phyloP scores from a whole-genome alignment of 2,329 filamentous ascomycete genomes.

The Penicillium italicum region DNA sequence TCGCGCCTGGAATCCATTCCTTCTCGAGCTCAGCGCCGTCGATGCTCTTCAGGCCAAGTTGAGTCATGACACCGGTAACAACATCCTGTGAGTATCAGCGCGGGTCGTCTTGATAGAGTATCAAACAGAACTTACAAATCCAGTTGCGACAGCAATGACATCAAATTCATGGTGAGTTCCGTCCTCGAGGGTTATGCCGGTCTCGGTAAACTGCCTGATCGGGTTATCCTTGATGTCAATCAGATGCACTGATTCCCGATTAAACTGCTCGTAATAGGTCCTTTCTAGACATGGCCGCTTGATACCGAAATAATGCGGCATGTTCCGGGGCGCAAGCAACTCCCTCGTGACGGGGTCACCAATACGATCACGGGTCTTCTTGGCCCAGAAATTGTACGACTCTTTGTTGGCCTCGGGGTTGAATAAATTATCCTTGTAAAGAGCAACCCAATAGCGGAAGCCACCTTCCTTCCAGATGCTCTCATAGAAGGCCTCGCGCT shows the following conservation, averaged over 20 bases:
- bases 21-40: slow-evolving; percentile 32
- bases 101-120: not conserved
- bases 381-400: slow-evolving; percentile 55
- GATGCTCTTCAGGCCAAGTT: slow-evolving; percentile 39
- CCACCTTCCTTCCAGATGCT: slow-evolving; percentile 51
- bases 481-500: slow-evolving; percentile 52
- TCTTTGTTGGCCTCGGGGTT: slow-evolving; percentile 51
- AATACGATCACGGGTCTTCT: slow-evolving; percentile 51
- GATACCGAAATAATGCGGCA: slow-evolving; percentile 54
- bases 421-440: slow-evolving; percentile 53
- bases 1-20: slow-evolving; percentile 38
- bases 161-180: slow-evolving; percentile 41
- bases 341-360: slow-evolving; percentile 49
- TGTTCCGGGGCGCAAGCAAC: slow-evolving; percentile 51
- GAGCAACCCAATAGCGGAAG: slow-evolving; percentile 53
- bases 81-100: slow-evolving; percentile 27
- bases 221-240: slow-evolving; percentile 45
- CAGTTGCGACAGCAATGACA: slow-evolving; percentile 43
- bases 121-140: slow-evolving; percentile 30
- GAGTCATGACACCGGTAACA: slow-evolving; percentile 41
- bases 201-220: slow-evolving; percentile 41
- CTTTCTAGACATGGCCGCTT: slow-evolving; percentile 51
- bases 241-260: slow-evolving; percentile 46
- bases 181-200: slow-evolving; percentile 41
- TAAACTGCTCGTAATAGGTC: slow-evolving; percentile 50